These are phyloP conservation scores for Volutella citrinella DNA, from an alignment of 2,329 filamentous ascomycete species.

Conservation along the genomic window DNA sequence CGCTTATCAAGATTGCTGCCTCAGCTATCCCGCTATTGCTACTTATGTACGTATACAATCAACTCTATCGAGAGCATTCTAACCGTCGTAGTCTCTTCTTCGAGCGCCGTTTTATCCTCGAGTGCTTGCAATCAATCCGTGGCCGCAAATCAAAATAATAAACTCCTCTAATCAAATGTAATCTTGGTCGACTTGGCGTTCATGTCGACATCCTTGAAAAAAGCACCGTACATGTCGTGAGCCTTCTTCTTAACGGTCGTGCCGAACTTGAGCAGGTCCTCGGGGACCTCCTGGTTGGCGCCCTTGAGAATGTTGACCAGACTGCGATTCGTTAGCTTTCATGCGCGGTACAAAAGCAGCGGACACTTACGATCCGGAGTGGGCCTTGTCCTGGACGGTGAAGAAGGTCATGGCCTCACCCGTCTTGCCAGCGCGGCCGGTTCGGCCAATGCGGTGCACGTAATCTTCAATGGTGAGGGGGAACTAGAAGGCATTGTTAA, in stretches of 20 bases:
- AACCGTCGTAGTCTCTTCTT: slow-evolving; percentile 45
- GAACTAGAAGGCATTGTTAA: slow-evolving; percentile 66
- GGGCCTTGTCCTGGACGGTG: slow-evolving; percentile 89
- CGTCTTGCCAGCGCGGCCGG: slow-evolving; percentile 85
- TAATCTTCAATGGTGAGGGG: slow-evolving; percentile 96
- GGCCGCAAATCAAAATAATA: slow-evolving; percentile 19
- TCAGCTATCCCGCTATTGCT: slow-evolving; percentile 51
- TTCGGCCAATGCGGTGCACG: slow-evolving; percentile 94
- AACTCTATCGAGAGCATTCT: too few species aligned
- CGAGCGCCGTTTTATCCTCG: slow-evolving; percentile 52
- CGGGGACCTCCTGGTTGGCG: slow-evolving; percentile 88
- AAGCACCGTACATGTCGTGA: slow-evolving; percentile 91
- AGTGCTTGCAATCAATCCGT: slow-evolving; percentile 46
- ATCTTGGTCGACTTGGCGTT: slow-evolving; percentile 88
- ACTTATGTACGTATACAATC: slow-evolving; percentile 62
- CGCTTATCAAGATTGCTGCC: slow-evolving; percentile 45
- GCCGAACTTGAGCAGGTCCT: slow-evolving; percentile 90
- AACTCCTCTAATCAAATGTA: slow-evolving; percentile 66
- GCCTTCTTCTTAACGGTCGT: slow-evolving; percentile 99
- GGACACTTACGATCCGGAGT: slow-evolving; percentile 76
- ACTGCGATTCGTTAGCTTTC: slow-evolving; percentile 39
- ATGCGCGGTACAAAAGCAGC: neutral
- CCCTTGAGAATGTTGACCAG: slow-evolving; percentile 92
- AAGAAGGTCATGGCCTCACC: slow-evolving; percentile 91
- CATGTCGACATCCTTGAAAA: slow-evolving; percentile 86